These are phyloP conservation scores for Aegilops tauschii DNA, from an alignment of 176 grass and related monocot genomes.

Conservation along the genomic window DNA sequence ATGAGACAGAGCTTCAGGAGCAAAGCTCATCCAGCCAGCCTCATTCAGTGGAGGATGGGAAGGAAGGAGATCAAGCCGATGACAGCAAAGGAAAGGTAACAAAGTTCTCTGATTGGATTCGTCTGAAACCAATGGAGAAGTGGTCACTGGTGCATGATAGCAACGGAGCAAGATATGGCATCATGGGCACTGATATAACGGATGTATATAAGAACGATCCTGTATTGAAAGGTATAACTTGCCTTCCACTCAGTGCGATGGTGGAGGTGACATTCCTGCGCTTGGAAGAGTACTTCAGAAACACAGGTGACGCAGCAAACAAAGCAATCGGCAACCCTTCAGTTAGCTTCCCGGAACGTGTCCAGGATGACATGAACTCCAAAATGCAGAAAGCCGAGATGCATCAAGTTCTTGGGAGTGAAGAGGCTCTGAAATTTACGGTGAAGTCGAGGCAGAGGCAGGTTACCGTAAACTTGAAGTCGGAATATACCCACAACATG, in stretches of 20 bases:
- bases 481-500: not conserved
- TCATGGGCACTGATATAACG: not conserved
- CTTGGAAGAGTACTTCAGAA: not conserved
- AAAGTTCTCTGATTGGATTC: not conserved
- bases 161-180: not conserved
- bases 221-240: not conserved
- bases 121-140: not conserved
- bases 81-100: not conserved
- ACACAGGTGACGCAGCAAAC: not conserved
- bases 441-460: not conserved
- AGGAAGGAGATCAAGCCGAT: not conserved
- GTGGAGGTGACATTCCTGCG: not conserved
- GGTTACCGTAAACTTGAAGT: not conserved
- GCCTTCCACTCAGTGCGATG: not conserved
- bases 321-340: not conserved
- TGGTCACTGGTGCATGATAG: slow-evolving; percentile 15
- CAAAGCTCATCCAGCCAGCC: not conserved
- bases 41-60: not conserved
- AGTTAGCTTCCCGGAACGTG: not conserved
- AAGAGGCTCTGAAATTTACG: not conserved
- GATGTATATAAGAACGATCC: not conserved
- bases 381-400: not conserved
- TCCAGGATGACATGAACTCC: not conserved
- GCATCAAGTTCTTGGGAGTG: not conserved
- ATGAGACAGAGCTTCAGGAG: not conserved